Conservation (phyloP, 176 grass and related monocot genomes). For the Thinopyrum elongatum region DNA sequence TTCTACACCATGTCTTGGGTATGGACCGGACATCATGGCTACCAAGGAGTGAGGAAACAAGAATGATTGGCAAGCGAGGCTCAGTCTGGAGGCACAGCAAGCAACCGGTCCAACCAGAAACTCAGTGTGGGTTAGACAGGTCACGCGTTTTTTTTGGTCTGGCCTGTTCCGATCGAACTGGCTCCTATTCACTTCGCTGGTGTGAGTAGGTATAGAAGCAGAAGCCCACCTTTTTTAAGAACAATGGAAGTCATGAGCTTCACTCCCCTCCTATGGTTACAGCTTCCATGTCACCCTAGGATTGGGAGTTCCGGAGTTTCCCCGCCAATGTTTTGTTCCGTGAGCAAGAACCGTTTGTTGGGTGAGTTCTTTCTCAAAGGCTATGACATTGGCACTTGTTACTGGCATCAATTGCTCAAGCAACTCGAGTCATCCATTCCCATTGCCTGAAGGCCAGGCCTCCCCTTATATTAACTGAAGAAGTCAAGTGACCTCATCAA, state of each 20-base stretch:
- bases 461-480: not conserved
- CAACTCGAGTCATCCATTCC: not conserved
- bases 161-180: not conserved
- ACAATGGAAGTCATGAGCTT: not conserved
- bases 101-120: slow-evolving; percentile 1
- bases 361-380: not conserved
- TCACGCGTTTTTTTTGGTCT: not conserved
- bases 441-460: not conserved
- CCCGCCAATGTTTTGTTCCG: not conserved
- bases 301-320: not conserved
- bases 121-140: not conserved
- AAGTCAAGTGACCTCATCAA: not conserved
- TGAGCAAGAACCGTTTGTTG: not conserved
- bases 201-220: no score
- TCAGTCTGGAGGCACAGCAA: not conserved
- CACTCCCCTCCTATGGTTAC: not conserved
- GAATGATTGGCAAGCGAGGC: not conserved
- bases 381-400: not conserved
- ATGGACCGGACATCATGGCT: not conserved
- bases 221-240: not conserved
- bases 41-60: not conserved
- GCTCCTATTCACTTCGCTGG: not conserved
- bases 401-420: not conserved
- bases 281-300: not conserved
- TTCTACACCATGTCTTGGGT: not conserved